Percentiles rank a stretch among this genome's conserved stretches.
Evolutionary conservation across 1,284 basidiomycete genomes (phyloP).

Genomic region (Testicularia cyperi): DNA sequence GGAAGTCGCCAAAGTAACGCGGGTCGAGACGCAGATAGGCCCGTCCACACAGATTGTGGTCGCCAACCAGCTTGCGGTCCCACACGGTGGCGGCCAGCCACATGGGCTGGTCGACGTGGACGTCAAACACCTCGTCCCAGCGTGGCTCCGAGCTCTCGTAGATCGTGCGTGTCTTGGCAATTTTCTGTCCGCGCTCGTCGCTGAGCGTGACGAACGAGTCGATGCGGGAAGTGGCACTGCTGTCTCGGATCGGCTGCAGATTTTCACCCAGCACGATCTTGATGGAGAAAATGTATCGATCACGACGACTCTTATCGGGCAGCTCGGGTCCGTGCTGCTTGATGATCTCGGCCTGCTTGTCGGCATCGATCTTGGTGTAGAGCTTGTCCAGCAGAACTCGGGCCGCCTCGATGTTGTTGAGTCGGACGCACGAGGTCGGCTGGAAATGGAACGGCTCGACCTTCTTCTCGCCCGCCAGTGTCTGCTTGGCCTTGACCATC

Average conservation of each 20-base stretch:
- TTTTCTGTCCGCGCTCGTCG: conserved; percentile 82
- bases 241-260: conserved; percentile 44
- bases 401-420: conserved; percentile 95
- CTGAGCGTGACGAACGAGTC: conserved; percentile 94
- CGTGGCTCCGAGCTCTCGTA: conserved; percentile 86
- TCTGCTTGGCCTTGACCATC: conserved; percentile 86
- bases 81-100: conserved; percentile 97
- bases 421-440: conserved; percentile 83
- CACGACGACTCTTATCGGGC: conserved; percentile 50
- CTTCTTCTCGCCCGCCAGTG: conserved; percentile 80
- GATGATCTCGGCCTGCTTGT: conserved; percentile 74
- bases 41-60: conserved; percentile 77
- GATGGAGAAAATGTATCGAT: conserved; percentile 80
- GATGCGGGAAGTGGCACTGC: conserved; percentile 36
- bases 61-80: conserved; percentile 75
- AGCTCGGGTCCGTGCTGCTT: conserved; percentile 62
- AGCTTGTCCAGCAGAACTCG: conserved; percentile 86
- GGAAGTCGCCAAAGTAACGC: conserved; percentile 79
- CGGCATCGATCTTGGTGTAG: conserved; percentile 87
- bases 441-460: conserved; percentile 91
- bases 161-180: conserved; percentile 93
- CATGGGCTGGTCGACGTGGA: conserved; percentile 75
- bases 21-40: conserved; percentile 92
- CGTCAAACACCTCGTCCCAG: conserved; percentile 97
- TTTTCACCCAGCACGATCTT: conserved; percentile 73